phyloP scores from a whole-genome alignment of 805 yeast genomes.

The Yamadazyma insecticola region DNA sequence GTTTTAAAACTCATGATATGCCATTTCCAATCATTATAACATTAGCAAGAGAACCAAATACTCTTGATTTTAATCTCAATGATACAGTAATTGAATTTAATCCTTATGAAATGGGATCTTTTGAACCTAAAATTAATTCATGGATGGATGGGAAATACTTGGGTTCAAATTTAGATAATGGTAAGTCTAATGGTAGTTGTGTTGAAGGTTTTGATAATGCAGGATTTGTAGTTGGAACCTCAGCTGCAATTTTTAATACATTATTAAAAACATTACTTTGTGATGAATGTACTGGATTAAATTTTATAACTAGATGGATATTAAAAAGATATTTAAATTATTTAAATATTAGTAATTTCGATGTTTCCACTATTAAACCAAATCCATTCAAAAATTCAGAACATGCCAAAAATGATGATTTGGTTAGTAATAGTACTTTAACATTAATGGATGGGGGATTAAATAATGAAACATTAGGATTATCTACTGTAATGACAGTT shows the following conservation, averaged over 20 bases:
- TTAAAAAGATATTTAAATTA: constrained; percentile 19
- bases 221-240: constrained; percentile 35
- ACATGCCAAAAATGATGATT: constrained; percentile 18
- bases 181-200: constrained; percentile 25
- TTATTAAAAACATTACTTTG: constrained; percentile 32
- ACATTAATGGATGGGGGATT: constrained; percentile 38
- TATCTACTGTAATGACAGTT: constrained; percentile 28
- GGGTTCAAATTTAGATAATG: constrained; percentile 31
- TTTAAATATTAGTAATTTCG: constrained; percentile 22
- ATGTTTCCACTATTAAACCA: constrained; percentile 30
- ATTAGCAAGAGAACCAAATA: constrained; percentile 31
- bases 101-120: constrained; percentile 40
- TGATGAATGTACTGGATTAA: constrained; percentile 23
- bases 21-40: constrained; percentile 38
- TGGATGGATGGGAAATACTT: constrained; percentile 34
- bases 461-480: constrained; percentile 33
- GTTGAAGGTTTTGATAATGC: constrained; percentile 35
- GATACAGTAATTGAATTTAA: constrained; percentile 38
- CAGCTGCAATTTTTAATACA: constrained; percentile 35
- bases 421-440: constrained; percentile 21
- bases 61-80: constrained; percentile 25
- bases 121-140: constrained; percentile 33
- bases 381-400: constrained; percentile 32
- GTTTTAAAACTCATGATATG: constrained; percentile 32
- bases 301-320: constrained; percentile 20